Conservation (phyloP, 768 basidiomycete species). For the Leccinum rimulosum region DNA sequence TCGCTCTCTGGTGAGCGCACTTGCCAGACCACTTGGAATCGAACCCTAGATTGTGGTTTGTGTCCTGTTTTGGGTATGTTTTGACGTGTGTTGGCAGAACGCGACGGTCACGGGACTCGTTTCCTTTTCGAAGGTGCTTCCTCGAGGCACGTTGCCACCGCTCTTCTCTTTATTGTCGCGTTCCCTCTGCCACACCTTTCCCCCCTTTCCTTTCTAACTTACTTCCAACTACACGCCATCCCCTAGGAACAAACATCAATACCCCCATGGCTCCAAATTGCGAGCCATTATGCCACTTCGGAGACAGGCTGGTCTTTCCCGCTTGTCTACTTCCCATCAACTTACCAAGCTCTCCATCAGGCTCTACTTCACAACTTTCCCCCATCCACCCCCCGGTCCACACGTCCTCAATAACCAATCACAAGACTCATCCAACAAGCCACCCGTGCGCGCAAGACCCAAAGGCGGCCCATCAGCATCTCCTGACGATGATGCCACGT, state of each 20-base stretch:
- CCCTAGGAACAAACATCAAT: neutral
- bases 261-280: conserved; percentile 45
- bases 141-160: conserved; percentile 30
- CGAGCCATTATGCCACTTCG: conserved; percentile 78
- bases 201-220: conserved; percentile 4
- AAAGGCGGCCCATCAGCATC: conserved; percentile 60
- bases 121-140: conserved; percentile 32
- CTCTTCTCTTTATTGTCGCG: conserved; percentile 21
- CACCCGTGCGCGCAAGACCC: conserved; percentile 60
- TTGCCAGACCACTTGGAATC: neutral
- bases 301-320: conserved; percentile 57
- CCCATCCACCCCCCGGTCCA: conserved; percentile 67
- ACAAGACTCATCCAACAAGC: conserved; percentile 50
- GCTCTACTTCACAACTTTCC: conserved; percentile 89
- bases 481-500: conserved; percentile 71
- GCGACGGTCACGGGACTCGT: conserved; percentile 37
- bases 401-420: conserved; percentile 61
- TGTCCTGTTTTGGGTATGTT: conserved; percentile 14
- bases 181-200: conserved; percentile 10
- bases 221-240: conserved; percentile 8
- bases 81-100: conserved; percentile 26
- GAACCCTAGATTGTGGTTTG: conserved; percentile 25
- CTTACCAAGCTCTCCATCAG: conserved; percentile 36
- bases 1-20: neutral
- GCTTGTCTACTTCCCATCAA: conserved; percentile 4